phyloP scores from a whole-genome alignment of 208 protist species.

The Acanthamoeba comandoni region DNA sequence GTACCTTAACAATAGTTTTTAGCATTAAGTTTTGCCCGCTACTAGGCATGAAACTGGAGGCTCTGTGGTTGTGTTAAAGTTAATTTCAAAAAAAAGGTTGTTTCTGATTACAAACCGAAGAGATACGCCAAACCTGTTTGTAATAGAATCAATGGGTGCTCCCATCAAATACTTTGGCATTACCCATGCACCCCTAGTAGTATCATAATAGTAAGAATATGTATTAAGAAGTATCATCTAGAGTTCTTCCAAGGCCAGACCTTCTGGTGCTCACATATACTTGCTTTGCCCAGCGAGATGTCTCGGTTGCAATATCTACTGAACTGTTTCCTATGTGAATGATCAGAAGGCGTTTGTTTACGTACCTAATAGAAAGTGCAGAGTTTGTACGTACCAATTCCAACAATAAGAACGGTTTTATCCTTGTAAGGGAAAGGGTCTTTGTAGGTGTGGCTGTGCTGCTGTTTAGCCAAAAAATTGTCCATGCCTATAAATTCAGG shows the following conservation, averaged over 20 bases:
- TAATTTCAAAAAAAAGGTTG: too few relatives aligned
- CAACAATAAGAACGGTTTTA: constrained; percentile 9
- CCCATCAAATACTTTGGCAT: constrained; percentile 43
- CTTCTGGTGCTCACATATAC: constrained; percentile 14
- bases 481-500: constrained; percentile 8
- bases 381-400: too few relatives aligned
- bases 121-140: too few relatives aligned
- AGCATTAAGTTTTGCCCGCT: too few relatives aligned
- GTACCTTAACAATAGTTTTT: too few relatives aligned
- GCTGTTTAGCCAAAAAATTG: constrained; percentile 6
- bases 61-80: too few relatives aligned
- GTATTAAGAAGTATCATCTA: neutral
- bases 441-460: constrained; percentile 53
- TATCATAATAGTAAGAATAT: too few relatives aligned
- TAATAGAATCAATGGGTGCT: neutral
- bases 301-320: constrained; percentile 22
- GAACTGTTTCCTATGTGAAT: constrained; percentile 36
- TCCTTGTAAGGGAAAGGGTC: constrained; percentile 35
- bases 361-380: too few relatives aligned
- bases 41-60: too few relatives aligned
- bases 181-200: constrained; percentile 17
- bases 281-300: constrained; percentile 27
- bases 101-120: too few relatives aligned
- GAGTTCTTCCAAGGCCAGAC: neutral
- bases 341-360: too few relatives aligned